phyloP scores from a whole-genome alignment of 2,329 filamentous ascomycete species.

The Magnaporthiopsis rhizophila region DNA sequence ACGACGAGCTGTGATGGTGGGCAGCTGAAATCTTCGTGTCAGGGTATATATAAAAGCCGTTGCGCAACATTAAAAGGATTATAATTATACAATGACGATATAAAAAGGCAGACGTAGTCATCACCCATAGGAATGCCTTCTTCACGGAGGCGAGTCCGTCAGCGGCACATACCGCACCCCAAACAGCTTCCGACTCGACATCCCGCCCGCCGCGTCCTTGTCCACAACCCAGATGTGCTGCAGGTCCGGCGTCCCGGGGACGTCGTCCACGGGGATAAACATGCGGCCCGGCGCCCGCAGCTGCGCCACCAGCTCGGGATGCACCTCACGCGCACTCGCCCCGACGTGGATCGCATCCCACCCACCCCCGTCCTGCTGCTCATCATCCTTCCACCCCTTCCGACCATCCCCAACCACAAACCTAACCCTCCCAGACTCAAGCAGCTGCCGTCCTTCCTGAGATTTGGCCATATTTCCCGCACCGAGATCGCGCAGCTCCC shows the following conservation, averaged over 20 bases:
- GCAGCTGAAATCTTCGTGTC: neutral
- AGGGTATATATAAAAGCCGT: neutral
- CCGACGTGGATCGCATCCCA: constrained; percentile 97
- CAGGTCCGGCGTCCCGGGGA: constrained; percentile 26
- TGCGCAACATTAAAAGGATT: too few species aligned
- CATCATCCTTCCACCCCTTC: constrained; percentile 48
- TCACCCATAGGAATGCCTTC: too few species aligned
- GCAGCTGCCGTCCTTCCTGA: constrained; percentile 45
- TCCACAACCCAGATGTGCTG: constrained; percentile 71
- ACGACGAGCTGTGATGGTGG: constrained; percentile 4
- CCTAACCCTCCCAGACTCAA: constrained; percentile 56
- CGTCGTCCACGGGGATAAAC: constrained; percentile 68
- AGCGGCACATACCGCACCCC: constrained; percentile 62
- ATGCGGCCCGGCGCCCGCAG: constrained; percentile 70
- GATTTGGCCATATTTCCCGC: constrained; percentile 59
- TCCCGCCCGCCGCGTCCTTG: constrained; percentile 53
- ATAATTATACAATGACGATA: too few species aligned
- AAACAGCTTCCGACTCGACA: constrained; percentile 55
- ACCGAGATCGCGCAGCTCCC: constrained; percentile 52
- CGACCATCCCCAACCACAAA: constrained; percentile 73
- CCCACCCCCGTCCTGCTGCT: constrained; percentile 27
- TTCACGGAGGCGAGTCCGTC: constrained; percentile 12
- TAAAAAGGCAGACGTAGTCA: neutral
- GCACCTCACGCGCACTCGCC: constrained; percentile 69
- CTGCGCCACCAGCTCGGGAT: constrained; percentile 66